Evolutionary conservation across 306 rosid species (phyloP), one percentile per base, ranked within the genome.

Genomic region (Begonia masoniana): DNA sequence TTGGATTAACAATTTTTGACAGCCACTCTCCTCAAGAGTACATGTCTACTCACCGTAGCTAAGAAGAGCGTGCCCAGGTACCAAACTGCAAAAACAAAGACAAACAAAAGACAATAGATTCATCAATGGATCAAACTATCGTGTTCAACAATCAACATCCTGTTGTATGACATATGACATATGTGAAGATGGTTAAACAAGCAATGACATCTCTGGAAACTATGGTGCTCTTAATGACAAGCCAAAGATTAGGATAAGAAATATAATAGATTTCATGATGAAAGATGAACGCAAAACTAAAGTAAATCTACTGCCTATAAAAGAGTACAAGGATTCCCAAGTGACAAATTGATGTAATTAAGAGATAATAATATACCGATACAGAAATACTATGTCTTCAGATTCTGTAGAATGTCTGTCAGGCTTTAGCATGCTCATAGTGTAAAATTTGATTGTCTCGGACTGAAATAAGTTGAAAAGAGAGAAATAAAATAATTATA

Each of bases 371-470:
- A 26, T 48, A 42, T 82, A 91, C 97, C 96, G 82, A 64, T 91
- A 91, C 16, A 91, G 67, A 65, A 91, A 85, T 42, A 86, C 82
- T 43, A 78, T 71, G 60, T 83, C 96, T 52, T 82, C 94, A 1
- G 69, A 60, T 54, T 66, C 68, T 47, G 79, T 60, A 56, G 79
- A 74, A 68, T 66, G 72, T 55, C 62, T 61, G 26, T 83, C 84
- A 1, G 97, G 81, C 78, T 85, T 77, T 76, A 91, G 78, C 60
- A 91, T 85, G 54, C 96, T 85, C 97, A 85, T 85, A 31, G 94
- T 85, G 77, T 78, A 71, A 59, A 76, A 81, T 63, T 76, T 76
- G 64, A 91, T 81, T 65, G 77, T 86, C 71, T 77, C 79, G 56
- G 91, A 77, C 97, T 91, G 75, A 61, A 75, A 78, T 52, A 52